Base-by-base conservation (phyloP, 768 basidiomycete species). In the Agrocybe chaxingu region DNA sequence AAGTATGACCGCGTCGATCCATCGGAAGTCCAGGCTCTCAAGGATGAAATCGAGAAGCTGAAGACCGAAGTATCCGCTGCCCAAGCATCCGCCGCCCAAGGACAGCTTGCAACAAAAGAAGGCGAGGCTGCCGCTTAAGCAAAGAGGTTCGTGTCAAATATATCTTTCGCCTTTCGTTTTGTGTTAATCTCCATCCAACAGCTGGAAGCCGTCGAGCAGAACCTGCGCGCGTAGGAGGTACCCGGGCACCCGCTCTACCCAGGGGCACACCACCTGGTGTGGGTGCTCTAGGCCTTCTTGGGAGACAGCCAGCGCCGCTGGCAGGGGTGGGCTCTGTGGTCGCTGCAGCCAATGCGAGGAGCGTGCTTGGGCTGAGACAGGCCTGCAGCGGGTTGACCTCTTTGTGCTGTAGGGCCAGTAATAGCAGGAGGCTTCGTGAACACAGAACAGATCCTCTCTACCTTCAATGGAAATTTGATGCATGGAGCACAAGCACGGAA, bases 1-100 rank as follows among this genome's bases (percentile, higher is more conserved):
- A 53, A 91, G 88, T 92, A 92, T 61, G 90, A 94, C 58, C 88
- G 92, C 39, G 85, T 90, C 57, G 92, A 93, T 63, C 91, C 92
- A 12, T 82, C 86, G 2, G 92, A 94, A 60, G 73, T 93, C 34
- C 88, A 92, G 60, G 75, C 78, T 6, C 74, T 94, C 47, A 89
- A 84, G 65, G 86, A 87, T 18, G 85, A 92, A 61, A 78, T 88
- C 7, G 77, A 50, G 4, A 54, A 53, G 33, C 48, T 59, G 13
- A 60, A 63, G 52, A 38, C 54, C 16, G 61, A 58, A 16, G 16
- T 16, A 16, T 16, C 16, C 16, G 16, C 16, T 16, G 16, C 16
- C 16, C 16, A 16, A 16, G 30, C 51, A 2, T 36, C 53, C 8
- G 37, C 52, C 3, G 29, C 49, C 8, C 52, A 57, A 11, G 56